Evolutionary conservation across 1,284 basidiomycete species (phyloP), one percentile per base, ranked within the genome.

Genomic region (Tilletia horrida): DNA sequence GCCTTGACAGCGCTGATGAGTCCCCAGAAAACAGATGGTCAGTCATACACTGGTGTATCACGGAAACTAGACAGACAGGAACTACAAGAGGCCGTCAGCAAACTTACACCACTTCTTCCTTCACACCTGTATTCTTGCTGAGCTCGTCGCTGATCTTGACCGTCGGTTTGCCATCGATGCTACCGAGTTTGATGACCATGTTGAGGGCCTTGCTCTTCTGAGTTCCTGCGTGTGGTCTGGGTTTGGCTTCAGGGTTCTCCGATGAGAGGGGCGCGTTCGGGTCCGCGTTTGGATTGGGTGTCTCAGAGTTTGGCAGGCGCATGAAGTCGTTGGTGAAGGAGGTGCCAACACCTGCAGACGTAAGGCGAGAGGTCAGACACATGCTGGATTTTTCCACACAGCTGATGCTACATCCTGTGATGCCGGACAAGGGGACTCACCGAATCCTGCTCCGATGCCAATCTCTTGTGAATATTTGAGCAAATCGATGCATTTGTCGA

Each of bases 61-160:
- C n/a, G n/a, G n/a, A n/a, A n/a, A n/a, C n/a, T n/a, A n/a, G n/a
- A n/a, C n/a, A n/a, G n/a, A n/a, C n/a, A 42, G 21, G 23, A 29
- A 55, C 18, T 27, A 55, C 18, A 55, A 55, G n/a, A 55, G 23
- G 31, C 25, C 14, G n/a, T 16, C 66, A 62, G 52, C 23, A 29
- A 66, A 69, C 70, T 45, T 59, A 71, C 69, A 44, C 52, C 14
- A 81, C 71, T 66, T 80, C 72, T 13, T 67, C 69, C 0, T 70
- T 66, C 52, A 80, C 78, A 42, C 80, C 80, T 1, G 79, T 79
- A 57, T 81, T 81, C 69, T 81, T 81, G 13, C 76, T 80, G 31
- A 81, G 67, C 52, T 81, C 80, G 65, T 81, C 80, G 55, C 70
- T 73, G 64, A 81, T 81, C 65, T 81, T 81, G n/a, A 81, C 79